Evolutionary conservation across 2,329 filamentous ascomycete species (phyloP).

Genomic region (Pochonia chlamydosporia): DNA sequence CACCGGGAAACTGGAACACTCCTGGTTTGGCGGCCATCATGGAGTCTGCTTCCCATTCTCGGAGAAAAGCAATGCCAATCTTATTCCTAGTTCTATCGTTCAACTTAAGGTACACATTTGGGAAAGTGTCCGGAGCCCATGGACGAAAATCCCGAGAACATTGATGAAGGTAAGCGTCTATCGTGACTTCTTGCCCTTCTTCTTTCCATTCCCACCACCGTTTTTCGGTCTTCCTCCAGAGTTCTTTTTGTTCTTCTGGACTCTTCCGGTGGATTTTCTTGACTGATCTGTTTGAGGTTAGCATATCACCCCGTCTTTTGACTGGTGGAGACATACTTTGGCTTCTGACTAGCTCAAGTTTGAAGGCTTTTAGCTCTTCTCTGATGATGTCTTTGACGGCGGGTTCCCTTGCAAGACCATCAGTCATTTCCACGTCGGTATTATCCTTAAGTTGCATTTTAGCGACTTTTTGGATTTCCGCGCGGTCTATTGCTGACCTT

Average conservation of each 20-base stretch:
- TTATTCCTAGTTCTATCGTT: background rate
- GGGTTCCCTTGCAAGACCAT: background rate
- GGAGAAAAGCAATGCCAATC: background rate
- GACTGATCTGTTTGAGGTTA: no score
- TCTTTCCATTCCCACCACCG: no score
- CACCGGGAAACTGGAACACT: background rate
- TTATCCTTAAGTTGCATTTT: background rate
- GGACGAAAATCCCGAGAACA: background rate
- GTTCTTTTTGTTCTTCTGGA: background rate
- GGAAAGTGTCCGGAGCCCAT: background rate
- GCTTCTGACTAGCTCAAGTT: background rate
- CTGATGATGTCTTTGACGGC: background rate
- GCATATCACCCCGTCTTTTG: no score
- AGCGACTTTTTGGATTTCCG: background rate
- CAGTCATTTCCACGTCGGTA: background rate
- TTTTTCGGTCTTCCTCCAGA: background rate
- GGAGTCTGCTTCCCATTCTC: background rate
- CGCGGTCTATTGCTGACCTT: background rate
- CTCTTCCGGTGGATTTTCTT: no score
- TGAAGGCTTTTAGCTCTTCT: background rate
- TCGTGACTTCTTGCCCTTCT: background rate
- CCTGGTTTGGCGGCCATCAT: background rate
- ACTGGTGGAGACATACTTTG: no score
- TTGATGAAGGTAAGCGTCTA: background rate
- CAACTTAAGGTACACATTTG: background rate